A percentile compares a stretch with the other conserved stretches of the same genome.
phyloP scores from a whole-genome alignment of 2,329 filamentous ascomycete species.

The Xylaria sp. region DNA sequence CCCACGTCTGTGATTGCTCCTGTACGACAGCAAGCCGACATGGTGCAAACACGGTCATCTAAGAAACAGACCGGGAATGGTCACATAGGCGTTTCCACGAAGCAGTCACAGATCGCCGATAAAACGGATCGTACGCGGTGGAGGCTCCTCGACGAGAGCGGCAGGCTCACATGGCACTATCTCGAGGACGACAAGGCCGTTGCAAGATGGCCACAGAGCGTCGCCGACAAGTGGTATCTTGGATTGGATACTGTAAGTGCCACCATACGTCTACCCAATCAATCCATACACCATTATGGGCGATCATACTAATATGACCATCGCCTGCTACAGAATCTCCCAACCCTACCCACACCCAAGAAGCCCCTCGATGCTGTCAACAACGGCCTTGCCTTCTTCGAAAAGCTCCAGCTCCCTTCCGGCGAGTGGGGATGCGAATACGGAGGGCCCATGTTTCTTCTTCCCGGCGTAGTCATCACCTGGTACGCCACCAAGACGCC shows the following conservation, averaged over 20 bases:
- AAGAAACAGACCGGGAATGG: constrained; percentile 53
- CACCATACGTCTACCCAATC: background rate
- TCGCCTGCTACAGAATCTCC: constrained; percentile 65
- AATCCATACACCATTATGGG: background rate
- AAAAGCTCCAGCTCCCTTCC: constrained; percentile 82
- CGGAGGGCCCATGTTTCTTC: constrained; percentile 93
- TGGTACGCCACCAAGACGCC: constrained; percentile 91
- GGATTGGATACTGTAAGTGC: constrained; percentile 74
- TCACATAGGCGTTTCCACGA: constrained; percentile 43
- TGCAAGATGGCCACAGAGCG: constrained; percentile 81
- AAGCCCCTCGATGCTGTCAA: constrained; percentile 77
- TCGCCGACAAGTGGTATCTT: constrained; percentile 88
- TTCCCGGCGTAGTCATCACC: constrained; percentile 82
- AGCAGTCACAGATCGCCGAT: constrained; percentile 54
- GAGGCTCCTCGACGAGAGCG: constrained; percentile 82
- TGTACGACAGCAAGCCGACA: background rate
- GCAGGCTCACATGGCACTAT: constrained; percentile 94
- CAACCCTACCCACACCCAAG: constrained; percentile 71
- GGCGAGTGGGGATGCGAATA: constrained; percentile 99
- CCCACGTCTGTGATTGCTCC: background rate
- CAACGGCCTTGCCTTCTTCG: constrained; percentile 89
- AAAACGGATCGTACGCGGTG: constrained; percentile 83
- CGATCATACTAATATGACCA: constrained; percentile 16
- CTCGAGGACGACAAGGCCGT: constrained; percentile 73
- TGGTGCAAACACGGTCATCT: constrained; percentile 30